phyloP scores from a whole-genome alignment of 495 filamentous ascomycete species.

The Aspergillus campestris region DNA sequence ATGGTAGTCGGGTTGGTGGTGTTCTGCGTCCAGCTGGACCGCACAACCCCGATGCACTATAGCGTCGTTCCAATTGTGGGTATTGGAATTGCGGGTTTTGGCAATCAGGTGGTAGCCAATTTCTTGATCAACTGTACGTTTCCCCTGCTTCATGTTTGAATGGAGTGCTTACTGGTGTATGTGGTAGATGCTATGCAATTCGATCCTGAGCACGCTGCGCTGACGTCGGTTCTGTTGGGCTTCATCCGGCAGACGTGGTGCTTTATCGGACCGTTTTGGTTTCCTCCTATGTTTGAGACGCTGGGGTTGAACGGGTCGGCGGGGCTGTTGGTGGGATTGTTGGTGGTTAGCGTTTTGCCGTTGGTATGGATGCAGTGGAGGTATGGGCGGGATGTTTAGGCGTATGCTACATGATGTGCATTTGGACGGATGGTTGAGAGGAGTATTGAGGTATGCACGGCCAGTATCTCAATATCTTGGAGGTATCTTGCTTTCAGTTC shows the following conservation, averaged over 20 bases:
- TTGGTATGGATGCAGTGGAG: constrained; percentile 30
- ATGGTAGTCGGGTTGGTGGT: constrained; percentile 42
- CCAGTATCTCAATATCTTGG: no score
- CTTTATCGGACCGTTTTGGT: constrained; percentile 54
- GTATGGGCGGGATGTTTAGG: no score
- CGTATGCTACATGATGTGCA: no score
- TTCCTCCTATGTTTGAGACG: constrained; percentile 37
- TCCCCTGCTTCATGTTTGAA: no score
- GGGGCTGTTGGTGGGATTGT: constrained; percentile 30
- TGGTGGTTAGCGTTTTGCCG: constrained; percentile 37
- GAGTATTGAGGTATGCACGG: no score
- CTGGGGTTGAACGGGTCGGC: constrained; percentile 40
- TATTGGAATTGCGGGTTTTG: constrained; percentile 41
- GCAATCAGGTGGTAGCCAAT: constrained; percentile 51
- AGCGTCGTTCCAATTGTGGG: constrained; percentile 43
- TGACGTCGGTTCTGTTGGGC: constrained; percentile 49
- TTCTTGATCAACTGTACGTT: constrained; percentile 39
- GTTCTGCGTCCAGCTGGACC: constrained; percentile 40
- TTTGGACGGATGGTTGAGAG: no score
- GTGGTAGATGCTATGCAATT: constrained; percentile 41
- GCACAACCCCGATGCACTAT: constrained; percentile 33
- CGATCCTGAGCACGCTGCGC: constrained; percentile 39
- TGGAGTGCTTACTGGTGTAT: no score
- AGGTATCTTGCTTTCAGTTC: no score
- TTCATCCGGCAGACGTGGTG: constrained; percentile 50